These are phyloP conservation scores for Aphanocladium album DNA, from an alignment of 2,329 filamentous ascomycete species.

Conservation along the genomic window DNA sequence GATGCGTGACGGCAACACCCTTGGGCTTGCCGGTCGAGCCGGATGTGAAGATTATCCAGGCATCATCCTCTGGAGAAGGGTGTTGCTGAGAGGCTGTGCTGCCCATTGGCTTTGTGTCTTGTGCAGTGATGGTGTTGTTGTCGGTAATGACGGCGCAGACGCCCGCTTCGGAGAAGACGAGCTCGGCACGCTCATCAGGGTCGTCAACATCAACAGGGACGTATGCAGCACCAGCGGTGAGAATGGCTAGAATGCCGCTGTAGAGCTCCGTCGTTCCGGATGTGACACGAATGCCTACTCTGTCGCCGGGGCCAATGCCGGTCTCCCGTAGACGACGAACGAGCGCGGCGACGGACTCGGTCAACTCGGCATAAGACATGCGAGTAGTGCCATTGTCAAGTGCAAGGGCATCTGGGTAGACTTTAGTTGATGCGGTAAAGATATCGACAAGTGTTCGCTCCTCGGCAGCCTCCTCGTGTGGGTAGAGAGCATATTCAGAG, in stretches of 20 bases:
- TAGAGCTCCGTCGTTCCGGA: constrained; percentile 19
- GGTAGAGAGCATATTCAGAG: background rate
- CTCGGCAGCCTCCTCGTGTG: background rate
- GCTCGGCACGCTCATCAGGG: constrained; percentile 18
- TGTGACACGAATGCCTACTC: constrained; percentile 18
- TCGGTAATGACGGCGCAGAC: constrained; percentile 18
- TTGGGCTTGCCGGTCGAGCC: constrained; percentile 18
- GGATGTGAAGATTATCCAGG: constrained; percentile 22
- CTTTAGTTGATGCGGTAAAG: constrained; percentile 11
- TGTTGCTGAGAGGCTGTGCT: background rate
- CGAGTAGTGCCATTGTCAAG: constrained; percentile 16
- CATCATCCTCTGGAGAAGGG: constrained; percentile 17
- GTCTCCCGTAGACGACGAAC: constrained; percentile 11
- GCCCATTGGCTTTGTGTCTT: background rate
- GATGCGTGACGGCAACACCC: constrained; percentile 21
- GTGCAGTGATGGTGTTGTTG: constrained; percentile 14
- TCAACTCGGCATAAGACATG: constrained; percentile 15
- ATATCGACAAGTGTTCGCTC: constrained; percentile 19
- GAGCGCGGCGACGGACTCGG: constrained; percentile 3
- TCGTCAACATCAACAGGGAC: constrained; percentile 21
- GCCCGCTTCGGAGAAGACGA: constrained; percentile 18
- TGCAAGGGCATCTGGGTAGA: constrained; percentile 13
- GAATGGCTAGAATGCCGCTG: constrained; percentile 17
- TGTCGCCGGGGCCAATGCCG: constrained; percentile 17
- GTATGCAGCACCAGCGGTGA: constrained; percentile 18